Evolutionary conservation across 257 asterid genomes (phyloP).

Genomic region (Capsicum pubescens): DNA sequence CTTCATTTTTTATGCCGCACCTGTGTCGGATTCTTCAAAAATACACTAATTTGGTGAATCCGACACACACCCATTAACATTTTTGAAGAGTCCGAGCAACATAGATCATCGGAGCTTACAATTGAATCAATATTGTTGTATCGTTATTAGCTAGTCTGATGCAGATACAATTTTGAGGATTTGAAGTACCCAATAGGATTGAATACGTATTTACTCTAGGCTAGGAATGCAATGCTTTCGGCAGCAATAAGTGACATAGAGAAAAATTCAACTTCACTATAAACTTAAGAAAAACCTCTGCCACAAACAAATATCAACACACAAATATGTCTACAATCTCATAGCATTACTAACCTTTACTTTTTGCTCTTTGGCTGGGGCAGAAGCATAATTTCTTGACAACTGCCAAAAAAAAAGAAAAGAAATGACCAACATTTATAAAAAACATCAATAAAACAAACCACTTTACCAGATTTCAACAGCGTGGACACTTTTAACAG

Average conservation of each 20-base stretch:
- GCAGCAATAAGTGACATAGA: neutral
- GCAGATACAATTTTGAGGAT: slow-evolving; percentile 4
- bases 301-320: neutral
- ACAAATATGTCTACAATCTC: neutral
- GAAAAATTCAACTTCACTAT: neutral
- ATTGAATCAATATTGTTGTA: neutral
- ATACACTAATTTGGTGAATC: too few relatives aligned
- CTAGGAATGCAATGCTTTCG: neutral
- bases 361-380: slow-evolving; percentile 58
- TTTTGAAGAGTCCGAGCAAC: too few relatives aligned
- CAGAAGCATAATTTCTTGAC: slow-evolving; percentile 58
- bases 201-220: neutral
- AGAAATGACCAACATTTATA: slow-evolving; percentile 12
- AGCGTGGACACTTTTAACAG: slow-evolving; percentile 12
- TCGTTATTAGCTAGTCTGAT: neutral
- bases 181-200: neutral
- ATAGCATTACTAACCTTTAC: slow-evolving; percentile 57
- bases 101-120: neutral
- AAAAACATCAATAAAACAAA: slow-evolving; percentile 20
- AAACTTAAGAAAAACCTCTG: neutral
- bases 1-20: too few relatives aligned
- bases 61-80: too few relatives aligned
- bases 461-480: neutral
- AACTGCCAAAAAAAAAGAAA: slow-evolving; percentile 46
- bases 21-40: too few relatives aligned